Conservation (phyloP, 2,329 filamentous ascomycete species). For the Fusarium citri region DNA sequence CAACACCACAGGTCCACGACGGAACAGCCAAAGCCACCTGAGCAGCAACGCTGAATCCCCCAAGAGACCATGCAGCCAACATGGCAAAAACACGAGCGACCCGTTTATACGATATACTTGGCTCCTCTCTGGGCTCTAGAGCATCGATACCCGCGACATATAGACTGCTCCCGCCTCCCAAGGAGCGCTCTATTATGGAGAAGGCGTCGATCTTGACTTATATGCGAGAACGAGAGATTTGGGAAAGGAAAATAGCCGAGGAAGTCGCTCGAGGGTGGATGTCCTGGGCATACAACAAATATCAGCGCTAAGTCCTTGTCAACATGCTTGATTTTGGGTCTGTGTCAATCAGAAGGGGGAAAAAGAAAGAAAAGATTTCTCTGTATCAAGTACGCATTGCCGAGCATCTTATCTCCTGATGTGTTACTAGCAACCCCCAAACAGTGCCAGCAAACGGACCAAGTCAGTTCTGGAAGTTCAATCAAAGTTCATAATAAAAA, state of each 20-base stretch:
- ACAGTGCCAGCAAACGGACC: background rate
- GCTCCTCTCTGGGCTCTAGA: background rate
- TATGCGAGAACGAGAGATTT: background rate
- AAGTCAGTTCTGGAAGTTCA: accelerated
- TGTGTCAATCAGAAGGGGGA: background rate
- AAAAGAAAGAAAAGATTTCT: too few relatives aligned
- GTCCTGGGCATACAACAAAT: background rate
- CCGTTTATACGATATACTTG: background rate
- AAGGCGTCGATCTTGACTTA: background rate
- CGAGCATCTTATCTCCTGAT: too few relatives aligned
- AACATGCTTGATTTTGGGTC: accelerated
- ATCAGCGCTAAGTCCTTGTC: background rate
- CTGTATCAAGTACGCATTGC: too few relatives aligned
- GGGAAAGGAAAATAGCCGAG: background rate
- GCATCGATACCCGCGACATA: background rate
- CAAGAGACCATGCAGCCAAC: background rate
- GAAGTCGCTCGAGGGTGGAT: background rate
- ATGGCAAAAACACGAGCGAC: background rate
- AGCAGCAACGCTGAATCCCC: background rate
- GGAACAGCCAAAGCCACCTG: background rate
- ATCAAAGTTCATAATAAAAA: background rate
- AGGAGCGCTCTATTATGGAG: background rate
- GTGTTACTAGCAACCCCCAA: too few relatives aligned
- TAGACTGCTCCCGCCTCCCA: background rate
- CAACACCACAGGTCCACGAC: background rate